Evolutionary conservation across 2,329 filamentous ascomycete species (phyloP), one percentile per base, ranked within the genome.

Genomic region (Fusarium sp.): DNA sequence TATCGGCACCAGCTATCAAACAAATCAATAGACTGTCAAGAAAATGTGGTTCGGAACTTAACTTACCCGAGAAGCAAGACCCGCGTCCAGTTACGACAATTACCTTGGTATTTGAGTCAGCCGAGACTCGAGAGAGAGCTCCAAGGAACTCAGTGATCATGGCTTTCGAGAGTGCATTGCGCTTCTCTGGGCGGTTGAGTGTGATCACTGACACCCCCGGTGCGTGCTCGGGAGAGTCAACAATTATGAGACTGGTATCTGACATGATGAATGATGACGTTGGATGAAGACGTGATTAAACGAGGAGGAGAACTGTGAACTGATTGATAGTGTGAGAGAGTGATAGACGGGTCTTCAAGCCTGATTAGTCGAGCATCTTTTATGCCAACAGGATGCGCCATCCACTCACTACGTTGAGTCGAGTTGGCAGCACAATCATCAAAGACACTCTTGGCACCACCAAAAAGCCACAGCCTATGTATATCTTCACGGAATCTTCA

Each of bases 151-250:
- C 81, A 62, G 77, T 74, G 70, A 88, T 85, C 80, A 89, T 84
- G 50, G 79, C 77, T 60, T 83, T 81, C 4, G 87, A 89, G 63
- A 90, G 84, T 14, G 89, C 88, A 81, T 90, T 91, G 61, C 87
- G 83, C 77, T 90, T 89, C 49, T 83, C 81, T 4, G 86, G 88
- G 5, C 88, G 83, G 78, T 88, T 86, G 66, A 89, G 38, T 29
- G 38, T 31, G 10, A 64, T 47, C 35, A 62, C 62, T 44, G 25
- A 25, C n/a, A 41, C 44, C 15, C 25, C 31, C 22, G 42, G 46
- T 13, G 54, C 49, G 35, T 41, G 33, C 6, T 41, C 33, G 17
- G 38, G 36, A 33, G 22, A 53, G n/a, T 63, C 11, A 10, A 35
- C 20, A 41, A 45, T 39, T 14, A 65, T 58, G n/a, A 69, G 41